Evolutionary conservation across 129 eudicot genomes (phyloP).

Genomic region (Logfia minima): DNA sequence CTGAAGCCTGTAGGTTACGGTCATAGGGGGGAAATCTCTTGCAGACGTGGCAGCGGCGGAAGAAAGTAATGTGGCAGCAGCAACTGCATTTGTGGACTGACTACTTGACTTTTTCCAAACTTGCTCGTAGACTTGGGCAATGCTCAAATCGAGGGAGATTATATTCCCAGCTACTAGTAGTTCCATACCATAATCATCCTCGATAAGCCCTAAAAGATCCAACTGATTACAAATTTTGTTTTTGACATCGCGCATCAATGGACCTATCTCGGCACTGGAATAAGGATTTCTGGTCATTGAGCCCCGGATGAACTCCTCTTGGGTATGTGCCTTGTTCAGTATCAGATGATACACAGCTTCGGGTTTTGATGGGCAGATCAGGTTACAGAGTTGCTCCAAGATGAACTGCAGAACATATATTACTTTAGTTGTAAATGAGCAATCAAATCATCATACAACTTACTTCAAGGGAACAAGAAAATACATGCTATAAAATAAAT

Average conservation of each 20-base stretch:
- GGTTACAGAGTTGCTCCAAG: constrained; percentile 97
- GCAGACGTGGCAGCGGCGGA: constrained; percentile 50
- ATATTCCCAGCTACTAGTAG: constrained; percentile 92
- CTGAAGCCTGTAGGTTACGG: constrained; percentile 97
- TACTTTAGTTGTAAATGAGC: constrained; percentile 9
- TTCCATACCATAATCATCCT: constrained; percentile 98
- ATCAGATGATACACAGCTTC: constrained; percentile 90
- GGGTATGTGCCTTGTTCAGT: constrained; percentile 97
- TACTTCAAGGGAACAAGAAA: background rate
- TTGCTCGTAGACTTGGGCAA: constrained; percentile 93
- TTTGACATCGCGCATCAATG: constrained; percentile 98
- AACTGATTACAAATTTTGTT: constrained; percentile 94
- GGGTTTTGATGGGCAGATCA: constrained; percentile 94
- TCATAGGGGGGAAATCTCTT: constrained; percentile 92
- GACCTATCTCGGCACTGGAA: constrained; percentile 95
- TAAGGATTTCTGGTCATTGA: constrained; percentile 99
- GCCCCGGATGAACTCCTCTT: constrained; percentile 97
- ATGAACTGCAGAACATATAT: constrained; percentile 65
- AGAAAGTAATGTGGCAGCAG: constrained; percentile 58
- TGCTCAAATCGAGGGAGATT: constrained; percentile 89
- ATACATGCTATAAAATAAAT: background rate
- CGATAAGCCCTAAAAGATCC: constrained; percentile 92
- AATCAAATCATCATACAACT: background rate
- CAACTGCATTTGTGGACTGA: constrained; percentile 56
- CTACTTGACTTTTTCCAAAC: constrained; percentile 91